phyloP scores from a whole-genome alignment of 148 eudicot genomes.

The Camellia japonica region DNA sequence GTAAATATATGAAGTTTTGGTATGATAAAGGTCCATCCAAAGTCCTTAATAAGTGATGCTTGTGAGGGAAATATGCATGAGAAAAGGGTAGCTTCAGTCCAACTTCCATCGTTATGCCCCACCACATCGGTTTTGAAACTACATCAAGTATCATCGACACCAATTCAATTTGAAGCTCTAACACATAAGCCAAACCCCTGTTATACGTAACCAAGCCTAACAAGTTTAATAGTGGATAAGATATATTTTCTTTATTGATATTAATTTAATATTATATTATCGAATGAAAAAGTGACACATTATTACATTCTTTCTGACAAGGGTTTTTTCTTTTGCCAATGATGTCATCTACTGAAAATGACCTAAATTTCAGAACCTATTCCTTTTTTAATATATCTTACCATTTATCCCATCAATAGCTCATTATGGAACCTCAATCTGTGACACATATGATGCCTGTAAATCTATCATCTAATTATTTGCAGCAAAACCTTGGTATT shows the following conservation, averaged over 20 bases:
- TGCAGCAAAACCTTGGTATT: too few species aligned
- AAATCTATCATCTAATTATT: too few species aligned
- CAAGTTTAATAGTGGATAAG: constrained; percentile 15
- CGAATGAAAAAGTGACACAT: background rate
- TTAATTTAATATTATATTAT: background rate
- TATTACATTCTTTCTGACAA: background rate
- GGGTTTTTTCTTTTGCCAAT: background rate
- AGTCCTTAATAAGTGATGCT: constrained; percentile 30
- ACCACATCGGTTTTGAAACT: constrained; percentile 51
- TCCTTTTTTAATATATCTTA: too few species aligned
- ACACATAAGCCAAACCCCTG: constrained; percentile 58
- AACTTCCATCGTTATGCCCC: constrained; percentile 53
- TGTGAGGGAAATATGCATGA: constrained; percentile 46
- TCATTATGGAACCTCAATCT: too few species aligned
- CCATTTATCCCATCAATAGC: too few species aligned
- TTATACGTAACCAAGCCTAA: constrained; percentile 28
- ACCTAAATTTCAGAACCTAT: too few species aligned
- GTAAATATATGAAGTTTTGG: constrained; percentile 15
- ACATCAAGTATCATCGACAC: constrained; percentile 40
- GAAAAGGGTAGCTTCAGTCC: constrained; percentile 52
- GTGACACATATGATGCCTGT: too few species aligned
- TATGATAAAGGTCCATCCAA: constrained; percentile 44
- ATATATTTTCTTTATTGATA: background rate
- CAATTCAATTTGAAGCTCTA: constrained; percentile 41
- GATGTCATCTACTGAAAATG: too few species aligned